A percentile compares a stretch with the other conserved stretches of the same genome.
Conservation (phyloP, 108 stramenopile species). For the Aurantiochytrium sp. region DNA sequence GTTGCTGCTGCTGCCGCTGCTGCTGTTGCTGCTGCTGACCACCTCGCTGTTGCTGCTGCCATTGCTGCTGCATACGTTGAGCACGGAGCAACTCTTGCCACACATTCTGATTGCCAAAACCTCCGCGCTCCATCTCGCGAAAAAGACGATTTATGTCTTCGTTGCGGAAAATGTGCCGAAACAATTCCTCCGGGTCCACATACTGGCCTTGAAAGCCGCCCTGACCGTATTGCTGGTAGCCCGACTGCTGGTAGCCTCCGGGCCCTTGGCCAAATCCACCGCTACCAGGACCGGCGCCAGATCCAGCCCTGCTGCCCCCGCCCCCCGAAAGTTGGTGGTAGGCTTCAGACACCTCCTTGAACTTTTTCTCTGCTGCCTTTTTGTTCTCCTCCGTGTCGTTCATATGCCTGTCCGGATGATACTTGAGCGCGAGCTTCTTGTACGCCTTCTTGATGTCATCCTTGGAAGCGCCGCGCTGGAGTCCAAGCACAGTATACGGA, state of each 20-base stretch:
- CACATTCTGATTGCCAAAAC: neutral
- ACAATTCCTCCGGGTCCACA: neutral
- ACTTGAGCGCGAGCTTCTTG: constrained; percentile 72
- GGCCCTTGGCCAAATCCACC: no score
- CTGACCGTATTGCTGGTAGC: neutral
- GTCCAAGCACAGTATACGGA: constrained; percentile 66
- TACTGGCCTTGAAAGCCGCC: neutral
- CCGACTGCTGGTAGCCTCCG: neutral
- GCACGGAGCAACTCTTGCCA: neutral
- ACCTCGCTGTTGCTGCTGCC: neutral
- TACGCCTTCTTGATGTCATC: constrained; percentile 80
- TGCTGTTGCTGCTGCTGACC: neutral
- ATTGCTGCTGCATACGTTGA: neutral
- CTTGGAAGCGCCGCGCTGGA: constrained; percentile 54
- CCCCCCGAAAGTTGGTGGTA: neutral
- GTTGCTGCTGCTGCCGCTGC: neutral
- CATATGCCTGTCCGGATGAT: constrained; percentile 23
- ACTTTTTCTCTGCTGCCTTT: neutral
- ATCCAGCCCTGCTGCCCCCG: neutral
- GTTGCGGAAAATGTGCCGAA: neutral
- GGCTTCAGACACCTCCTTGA: constrained; percentile 4
- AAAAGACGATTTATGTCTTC: neutral
- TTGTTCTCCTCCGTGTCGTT: neutral
- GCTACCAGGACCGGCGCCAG: neutral
- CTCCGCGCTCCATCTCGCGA: neutral